Base-by-base conservation (phyloP, 495 filamentous ascomycete genomes). In the Aspergillus affinis region DNA sequence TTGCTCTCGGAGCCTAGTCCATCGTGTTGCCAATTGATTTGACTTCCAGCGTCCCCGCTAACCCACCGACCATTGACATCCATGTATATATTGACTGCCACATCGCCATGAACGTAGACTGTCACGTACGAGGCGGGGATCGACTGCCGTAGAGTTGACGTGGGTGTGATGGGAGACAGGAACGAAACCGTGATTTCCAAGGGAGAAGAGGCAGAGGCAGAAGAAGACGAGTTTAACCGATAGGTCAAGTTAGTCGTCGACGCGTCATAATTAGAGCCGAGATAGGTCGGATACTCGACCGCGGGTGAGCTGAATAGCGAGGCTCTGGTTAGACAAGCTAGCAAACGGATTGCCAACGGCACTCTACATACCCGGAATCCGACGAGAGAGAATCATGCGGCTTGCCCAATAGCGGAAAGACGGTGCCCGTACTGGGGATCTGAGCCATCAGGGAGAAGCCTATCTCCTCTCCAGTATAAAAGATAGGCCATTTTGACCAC, bases 401-500 rank as follows among this genome's bases (percentile, higher is more conserved):
- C 58, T 90, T 85, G 41, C 93, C 93, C 20, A 98, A 75, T 36
- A 98, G 77, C 26, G 93, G 92, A 70, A 92, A 98, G n/a, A 94
- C 88, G 8, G 80, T 82, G 50, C 80, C 81, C 13, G 85, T 79
- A 23, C 83, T 82, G 6, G 91, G 88, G 3, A 96, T 79, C 27
- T 88, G 84, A 47, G 90, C 92, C 69, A 97, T 83, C 59, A 95
- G 72, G 0, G 87, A 86, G 60, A 97, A 88, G 17, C 93, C 93
- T 59, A 96, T 71, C 80, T 93, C 84, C 68, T 88, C 82, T 19
- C 93, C 92, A 15, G 90, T 95, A 81, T 88, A 98, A 71, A 98
- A 98, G 61, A 96, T 95, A 27, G 93, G 93, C 93, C 93, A 98
- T 70, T 85, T 85, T 36, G 85, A 82, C 93, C 93, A 98, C n/a